Conservation (phyloP, 176 grass and related monocot genomes). For the Panicum miliaceum region DNA sequence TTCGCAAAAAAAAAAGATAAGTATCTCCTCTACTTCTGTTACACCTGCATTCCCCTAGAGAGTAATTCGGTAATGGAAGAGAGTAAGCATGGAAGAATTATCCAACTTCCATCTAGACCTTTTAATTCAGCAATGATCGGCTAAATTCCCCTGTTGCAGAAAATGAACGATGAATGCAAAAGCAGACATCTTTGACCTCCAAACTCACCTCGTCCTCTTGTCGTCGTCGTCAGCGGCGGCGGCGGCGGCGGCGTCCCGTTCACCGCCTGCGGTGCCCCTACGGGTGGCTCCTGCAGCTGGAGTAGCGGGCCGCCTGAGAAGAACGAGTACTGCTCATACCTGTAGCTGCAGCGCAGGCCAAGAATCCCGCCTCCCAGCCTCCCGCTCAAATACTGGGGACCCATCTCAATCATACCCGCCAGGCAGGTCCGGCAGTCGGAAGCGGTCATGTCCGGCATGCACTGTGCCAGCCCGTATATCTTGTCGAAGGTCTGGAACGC, state of each 20-base stretch:
- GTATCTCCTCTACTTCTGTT: too few relatives aligned
- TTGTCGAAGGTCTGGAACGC: neutral
- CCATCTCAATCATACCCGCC: fast-evolving
- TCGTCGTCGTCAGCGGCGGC: too few relatives aligned
- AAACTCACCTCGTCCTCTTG: conserved; percentile 12
- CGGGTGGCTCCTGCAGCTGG: conserved; percentile 43
- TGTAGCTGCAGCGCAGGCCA: conserved; percentile 14
- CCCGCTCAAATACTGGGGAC: neutral
- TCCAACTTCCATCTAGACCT: too few relatives aligned
- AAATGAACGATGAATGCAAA: too few relatives aligned
- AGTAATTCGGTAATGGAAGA: too few relatives aligned
- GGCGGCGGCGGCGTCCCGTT: neutral
- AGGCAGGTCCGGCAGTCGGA: conserved; percentile 43
- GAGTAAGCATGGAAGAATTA: too few relatives aligned
- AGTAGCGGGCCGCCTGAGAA: conserved; percentile 3
- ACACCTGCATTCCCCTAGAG: too few relatives aligned
- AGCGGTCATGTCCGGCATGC: conserved; percentile 54
- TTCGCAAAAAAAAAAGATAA: too few relatives aligned
- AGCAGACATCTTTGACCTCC: neutral
- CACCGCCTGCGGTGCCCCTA: too few relatives aligned
- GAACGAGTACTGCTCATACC: conserved; percentile 37
- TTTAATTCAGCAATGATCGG: too few relatives aligned
- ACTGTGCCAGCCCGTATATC: conserved; percentile 57
- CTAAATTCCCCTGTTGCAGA: too few relatives aligned
- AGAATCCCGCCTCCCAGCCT: neutral